A percentile compares a stretch with the other conserved stretches of the same genome.
Evolutionary conservation across 2,329 filamentous ascomycete species (phyloP).

Genomic region (Ascochyta pisi): DNA sequence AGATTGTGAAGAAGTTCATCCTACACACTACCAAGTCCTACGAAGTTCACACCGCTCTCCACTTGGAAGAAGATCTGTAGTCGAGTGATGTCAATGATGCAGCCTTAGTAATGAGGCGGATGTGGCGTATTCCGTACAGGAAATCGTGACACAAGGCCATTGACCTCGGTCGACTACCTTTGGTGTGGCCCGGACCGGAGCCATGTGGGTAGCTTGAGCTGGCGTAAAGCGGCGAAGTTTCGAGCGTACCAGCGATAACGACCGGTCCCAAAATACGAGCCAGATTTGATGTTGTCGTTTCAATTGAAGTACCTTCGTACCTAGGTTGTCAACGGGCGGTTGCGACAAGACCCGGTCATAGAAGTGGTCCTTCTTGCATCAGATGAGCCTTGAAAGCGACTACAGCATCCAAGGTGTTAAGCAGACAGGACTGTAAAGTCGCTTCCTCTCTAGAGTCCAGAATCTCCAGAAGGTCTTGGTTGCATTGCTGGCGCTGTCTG

Average conservation of each 20-base stretch:
- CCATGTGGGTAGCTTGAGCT: neutral
- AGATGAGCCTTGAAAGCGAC: neutral
- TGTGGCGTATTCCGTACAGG: conserved; percentile 3
- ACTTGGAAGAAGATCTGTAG: neutral
- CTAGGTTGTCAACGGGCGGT: neutral
- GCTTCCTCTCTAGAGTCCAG: no score
- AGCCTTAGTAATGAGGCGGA: neutral
- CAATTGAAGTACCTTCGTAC: neutral
- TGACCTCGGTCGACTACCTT: neutral
- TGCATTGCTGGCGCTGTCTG: no score
- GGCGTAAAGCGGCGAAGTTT: neutral
- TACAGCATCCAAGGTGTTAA: no score
- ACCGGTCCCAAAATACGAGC: neutral
- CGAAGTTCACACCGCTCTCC: conserved; percentile 2
- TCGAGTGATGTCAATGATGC: neutral
- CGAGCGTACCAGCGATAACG: neutral
- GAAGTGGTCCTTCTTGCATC: neutral
- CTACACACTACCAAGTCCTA: no score
- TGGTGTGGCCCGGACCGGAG: neutral
- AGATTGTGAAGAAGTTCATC: neutral
- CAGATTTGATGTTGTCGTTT: neutral
- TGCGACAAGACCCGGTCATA: neutral
- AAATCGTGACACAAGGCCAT: neutral
- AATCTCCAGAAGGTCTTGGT: no score
- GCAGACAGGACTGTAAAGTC: no score